Percentiles rank a stretch among this genome's conserved stretches.
Evolutionary conservation across 176 grass and related monocot species (phyloP).

Genomic region (Avena eriantha): DNA sequence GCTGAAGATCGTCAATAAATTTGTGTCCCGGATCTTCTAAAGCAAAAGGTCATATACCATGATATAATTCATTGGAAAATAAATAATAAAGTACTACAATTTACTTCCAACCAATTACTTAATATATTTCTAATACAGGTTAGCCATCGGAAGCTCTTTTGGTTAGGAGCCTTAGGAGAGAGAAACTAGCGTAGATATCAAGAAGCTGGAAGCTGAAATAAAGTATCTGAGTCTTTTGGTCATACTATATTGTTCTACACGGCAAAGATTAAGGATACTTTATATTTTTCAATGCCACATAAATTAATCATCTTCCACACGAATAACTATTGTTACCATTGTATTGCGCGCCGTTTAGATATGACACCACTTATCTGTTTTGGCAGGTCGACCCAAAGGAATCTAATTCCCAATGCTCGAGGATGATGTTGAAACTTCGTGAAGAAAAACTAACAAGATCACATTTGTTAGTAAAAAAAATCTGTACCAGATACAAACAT

Average conservation of each 20-base stretch:
- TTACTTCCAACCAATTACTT: neutral
- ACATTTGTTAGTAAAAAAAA: slow-evolving; percentile 39
- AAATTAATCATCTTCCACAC: slow-evolving; percentile 22
- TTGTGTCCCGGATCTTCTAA: slow-evolving; percentile 52
- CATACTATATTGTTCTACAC: slow-evolving; percentile 41
- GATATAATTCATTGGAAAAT: slow-evolving; percentile 19
- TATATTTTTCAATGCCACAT: slow-evolving; percentile 25
- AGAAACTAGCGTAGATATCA: slow-evolving; percentile 65
- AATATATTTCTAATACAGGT: slow-evolving; percentile 53
- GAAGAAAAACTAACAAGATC: slow-evolving; percentile 63
- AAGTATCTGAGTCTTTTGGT: slow-evolving; percentile 78
- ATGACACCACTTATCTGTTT: slow-evolving; percentile 22
- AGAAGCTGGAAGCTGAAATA: slow-evolving; percentile 77
- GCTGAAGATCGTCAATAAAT: slow-evolving; percentile 43
- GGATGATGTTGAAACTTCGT: slow-evolving; percentile 52
- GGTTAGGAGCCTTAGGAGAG: slow-evolving; percentile 80
- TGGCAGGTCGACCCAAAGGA: slow-evolving; percentile 72
- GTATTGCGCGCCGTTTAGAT: neutral
- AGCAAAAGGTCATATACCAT: slow-evolving; percentile 65
- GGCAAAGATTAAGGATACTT: neutral
- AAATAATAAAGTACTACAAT: slow-evolving; percentile 30
- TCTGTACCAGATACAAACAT: too few species aligned
- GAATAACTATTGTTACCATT: neutral
- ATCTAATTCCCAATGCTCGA: slow-evolving; percentile 60
- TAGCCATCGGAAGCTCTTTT: slow-evolving; percentile 71